Base-by-base conservation (phyloP, 495 filamentous ascomycete genomes). In the Penicillium steckii region DNA sequence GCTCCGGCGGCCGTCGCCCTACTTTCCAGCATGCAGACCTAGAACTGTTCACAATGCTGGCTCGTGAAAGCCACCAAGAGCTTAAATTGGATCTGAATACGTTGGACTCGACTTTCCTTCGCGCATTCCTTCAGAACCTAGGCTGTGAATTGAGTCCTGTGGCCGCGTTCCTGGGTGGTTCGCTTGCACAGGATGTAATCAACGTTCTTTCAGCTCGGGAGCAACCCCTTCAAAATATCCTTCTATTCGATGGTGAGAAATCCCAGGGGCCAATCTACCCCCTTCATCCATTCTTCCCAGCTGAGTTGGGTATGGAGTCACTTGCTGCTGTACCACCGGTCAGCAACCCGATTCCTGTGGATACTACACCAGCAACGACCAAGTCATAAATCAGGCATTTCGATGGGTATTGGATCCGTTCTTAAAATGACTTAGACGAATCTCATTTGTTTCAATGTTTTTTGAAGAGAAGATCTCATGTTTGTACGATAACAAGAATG, bases 161-260 rank as follows among this genome's bases (percentile, higher is more conserved):
- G 9, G 85, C 91, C 2, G 93, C 94, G 0, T 91, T 97, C 51
- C 68, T 97, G 21, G 94, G 94, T 22, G 94, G 91, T 1, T 82
- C 89, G 61, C 76, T 98, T 4, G 91, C 93, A 3, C 94, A 98
- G 71, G 94, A 98, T 65, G 90, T 95, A 17, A 97, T 98, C 69
- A 97, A 97, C 55, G 92, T 97, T 29, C 80, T 97, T 8, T 89
- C 91, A 19, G 80, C 85, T 56, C 80, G 88, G 35, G 90, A 97
- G 71, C 94, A 97, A 67, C 94, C 94, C 3, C 81, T 97, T 13
- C 95, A 97, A 75, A 98, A 98, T 65, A 82, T 97, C 62, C 77
- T 95, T 27, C 72, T 97, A 9, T 96, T 97, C 64, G 90, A 97
- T 67, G 94, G 91, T 2, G 88, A 90, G 57, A 81, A 77, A 46